These are phyloP conservation scores for Kodamaea suecica DNA, from an alignment of 1,139 yeast species.

Conservation along the genomic window DNA sequence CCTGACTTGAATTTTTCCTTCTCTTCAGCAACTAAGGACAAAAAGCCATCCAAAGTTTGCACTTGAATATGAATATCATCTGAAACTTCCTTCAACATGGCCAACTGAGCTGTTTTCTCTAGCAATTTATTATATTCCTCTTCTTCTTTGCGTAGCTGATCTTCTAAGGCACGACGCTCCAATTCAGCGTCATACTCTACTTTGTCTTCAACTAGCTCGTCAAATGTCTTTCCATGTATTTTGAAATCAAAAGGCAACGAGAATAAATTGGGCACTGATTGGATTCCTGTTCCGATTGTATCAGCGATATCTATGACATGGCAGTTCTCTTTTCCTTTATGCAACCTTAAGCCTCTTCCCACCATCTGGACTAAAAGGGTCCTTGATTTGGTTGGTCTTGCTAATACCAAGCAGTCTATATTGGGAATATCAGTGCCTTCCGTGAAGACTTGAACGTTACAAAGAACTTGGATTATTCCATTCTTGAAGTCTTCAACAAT, in stretches of 20 bases:
- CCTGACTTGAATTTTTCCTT: conserved; percentile 13
- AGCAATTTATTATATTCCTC: conserved; percentile 14
- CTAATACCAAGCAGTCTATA: conserved; percentile 75
- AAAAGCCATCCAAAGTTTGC: conserved; percentile 33
- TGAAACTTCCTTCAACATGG: conserved; percentile 16
- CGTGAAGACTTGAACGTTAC: conserved; percentile 88
- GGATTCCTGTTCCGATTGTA: conserved; percentile 54
- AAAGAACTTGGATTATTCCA: conserved; percentile 66
- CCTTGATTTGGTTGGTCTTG: conserved; percentile 78
- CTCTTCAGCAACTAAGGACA: conserved; percentile 20
- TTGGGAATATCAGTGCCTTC: conserved; percentile 96
- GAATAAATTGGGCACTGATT: conserved; percentile 58
- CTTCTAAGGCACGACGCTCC: conserved; percentile 12
- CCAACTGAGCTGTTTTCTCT: conserved; percentile 11
- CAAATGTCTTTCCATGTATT: conserved; percentile 31
- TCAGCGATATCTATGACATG: conserved; percentile 78
- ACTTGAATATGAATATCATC: conserved; percentile 20
- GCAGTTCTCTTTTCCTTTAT: conserved; percentile 61
- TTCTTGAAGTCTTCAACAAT: conserved; percentile 57
- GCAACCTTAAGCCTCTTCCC: conserved; percentile 79
- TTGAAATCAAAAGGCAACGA: conserved; percentile 35
- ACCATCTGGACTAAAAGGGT: conserved; percentile 81
- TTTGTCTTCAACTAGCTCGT: conserved; percentile 27
- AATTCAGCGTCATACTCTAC: conserved; percentile 16
- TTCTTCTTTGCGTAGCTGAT: conserved; percentile 17